Percentiles rank a stretch among this genome's conserved stretches.
These are phyloP conservation scores for Myxozyma sirexii DNA, from an alignment of 805 yeast species.

Conservation along the genomic window DNA sequence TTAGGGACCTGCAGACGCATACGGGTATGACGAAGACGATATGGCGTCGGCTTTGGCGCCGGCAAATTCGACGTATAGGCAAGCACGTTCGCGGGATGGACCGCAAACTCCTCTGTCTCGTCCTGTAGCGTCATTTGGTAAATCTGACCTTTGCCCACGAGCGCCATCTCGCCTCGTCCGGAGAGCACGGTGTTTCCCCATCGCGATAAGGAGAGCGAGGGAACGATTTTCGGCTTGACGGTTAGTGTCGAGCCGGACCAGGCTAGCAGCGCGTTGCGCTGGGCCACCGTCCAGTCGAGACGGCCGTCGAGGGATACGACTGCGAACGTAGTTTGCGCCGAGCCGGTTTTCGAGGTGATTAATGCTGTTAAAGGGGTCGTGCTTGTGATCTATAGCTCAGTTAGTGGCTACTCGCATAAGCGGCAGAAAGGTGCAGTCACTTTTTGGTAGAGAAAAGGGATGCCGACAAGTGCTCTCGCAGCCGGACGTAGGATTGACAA, in stretches of 20 bases:
- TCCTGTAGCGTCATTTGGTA: conserved; percentile 44
- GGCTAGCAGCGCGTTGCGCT: conserved; percentile 48
- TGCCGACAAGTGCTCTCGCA: conserved; percentile 36
- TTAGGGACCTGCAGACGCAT: conserved; percentile 31
- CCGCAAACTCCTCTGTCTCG: conserved; percentile 47
- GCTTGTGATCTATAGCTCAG: conserved; percentile 36
- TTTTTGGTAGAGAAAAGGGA: conserved; percentile 43
- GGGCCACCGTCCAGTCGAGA: conserved; percentile 49
- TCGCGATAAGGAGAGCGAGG: conserved; percentile 35
- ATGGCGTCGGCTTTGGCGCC: conserved; percentile 23
- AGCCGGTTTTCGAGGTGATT: conserved; percentile 34
- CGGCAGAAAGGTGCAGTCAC: too few species aligned
- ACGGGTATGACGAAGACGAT: conserved; percentile 30
- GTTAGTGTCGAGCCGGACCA: conserved; percentile 48
- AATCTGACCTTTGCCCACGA: conserved; percentile 49
- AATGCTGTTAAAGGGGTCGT: conserved; percentile 40
- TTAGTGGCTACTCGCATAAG: too few species aligned
- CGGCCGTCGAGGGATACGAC: conserved; percentile 47
- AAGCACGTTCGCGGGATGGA: conserved; percentile 47
- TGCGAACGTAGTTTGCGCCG: conserved; percentile 41
- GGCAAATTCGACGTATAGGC: conserved; percentile 46
- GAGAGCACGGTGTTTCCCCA: conserved; percentile 43
- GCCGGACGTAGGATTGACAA: conserved; percentile 35
- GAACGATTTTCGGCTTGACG: conserved; percentile 36
- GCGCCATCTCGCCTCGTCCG: conserved; percentile 52